Base-by-base conservation (phyloP, 768 basidiomycete species). In the Vishniacozyma victoriae region DNA sequence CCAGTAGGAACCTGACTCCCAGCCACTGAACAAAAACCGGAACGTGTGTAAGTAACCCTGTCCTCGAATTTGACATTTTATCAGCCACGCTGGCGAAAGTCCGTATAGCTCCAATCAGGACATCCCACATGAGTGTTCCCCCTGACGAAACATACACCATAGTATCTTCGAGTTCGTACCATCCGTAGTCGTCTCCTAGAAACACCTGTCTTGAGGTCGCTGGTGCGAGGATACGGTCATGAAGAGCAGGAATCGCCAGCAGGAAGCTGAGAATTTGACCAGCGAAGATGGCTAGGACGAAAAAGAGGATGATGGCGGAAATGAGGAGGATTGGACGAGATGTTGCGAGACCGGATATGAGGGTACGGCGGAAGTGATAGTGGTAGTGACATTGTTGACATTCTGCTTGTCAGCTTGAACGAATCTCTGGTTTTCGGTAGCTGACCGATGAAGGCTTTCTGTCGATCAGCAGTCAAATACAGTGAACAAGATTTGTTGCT, bases 321-420 rank as follows among this genome's bases (percentile, higher is more conserved):
- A 60, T 15, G 19, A 62, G 40, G 20, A 68, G 57, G 48, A 68
- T 41, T 7, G 63, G 60, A 24, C 58, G 55, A 11, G 66, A 68
- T 1, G 66, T 62, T 3, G 62, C 66, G 2, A 68, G 54, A 6
- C 64, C 64, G 13, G 64, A 63, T 14, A 61, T 52, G 9, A 60
- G 57, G 6, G 64, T 67, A 54, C 66, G 48, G 18, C 56, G 55
- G 5, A 68, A 42, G n/a, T 38, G 55, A 37, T 64, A 68, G 19
- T 61, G 55, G 36, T 64, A 60, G 39, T 64, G 63, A 41, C 66
- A 68, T 45, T 68, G 66, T 5, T 60, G 66, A 24, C 66, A 68
- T 54, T 68, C 66, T 64, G 29, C 29, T n/a, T n/a, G n/a, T 9
- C 29, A n/a, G n/a, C 29, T 9, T 33, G 29, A 33, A 9, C 29